Evolutionary conservation across 495 filamentous ascomycete genomes (phyloP).

Genomic region (Pyrenula massariospora): DNA sequence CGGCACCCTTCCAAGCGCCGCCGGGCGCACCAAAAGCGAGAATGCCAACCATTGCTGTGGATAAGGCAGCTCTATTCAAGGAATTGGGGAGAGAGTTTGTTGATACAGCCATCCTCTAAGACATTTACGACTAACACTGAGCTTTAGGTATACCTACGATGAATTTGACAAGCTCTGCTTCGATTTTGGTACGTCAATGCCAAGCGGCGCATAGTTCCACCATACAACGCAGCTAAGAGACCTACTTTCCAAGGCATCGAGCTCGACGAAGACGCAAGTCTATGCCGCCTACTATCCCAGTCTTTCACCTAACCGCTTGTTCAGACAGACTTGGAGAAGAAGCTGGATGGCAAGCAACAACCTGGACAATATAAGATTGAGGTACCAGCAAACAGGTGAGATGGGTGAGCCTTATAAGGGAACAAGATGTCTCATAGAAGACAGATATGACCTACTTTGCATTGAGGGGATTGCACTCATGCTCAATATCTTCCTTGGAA

Average conservation of each 20-base stretch:
- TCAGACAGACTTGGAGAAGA: constrained; percentile 46
- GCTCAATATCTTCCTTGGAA: constrained; percentile 86
- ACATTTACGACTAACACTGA: constrained; percentile 4
- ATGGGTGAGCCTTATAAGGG: constrained; percentile 12
- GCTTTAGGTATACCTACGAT: constrained; percentile 68
- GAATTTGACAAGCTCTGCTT: constrained; percentile 97
- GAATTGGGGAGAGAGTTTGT: constrained; percentile 77
- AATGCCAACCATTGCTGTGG: constrained; percentile 83
- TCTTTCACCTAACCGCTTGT: constrained; percentile 8
- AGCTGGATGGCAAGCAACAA: constrained; percentile 70
- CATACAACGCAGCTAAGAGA: constrained; percentile 6
- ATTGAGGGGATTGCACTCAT: constrained; percentile 95
- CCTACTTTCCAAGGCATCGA: constrained; percentile 58
- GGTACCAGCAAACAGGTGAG: constrained; percentile 83
- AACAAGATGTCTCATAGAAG: not conserved
- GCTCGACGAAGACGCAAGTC: constrained; percentile 77
- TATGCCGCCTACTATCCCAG: not conserved
- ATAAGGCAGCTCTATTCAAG: constrained; percentile 91
- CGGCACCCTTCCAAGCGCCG: not conserved
- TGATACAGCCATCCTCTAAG: constrained; percentile 9
- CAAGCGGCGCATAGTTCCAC: not conserved
- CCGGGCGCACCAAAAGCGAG: constrained; percentile 6
- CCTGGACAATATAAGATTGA: constrained; percentile 94
- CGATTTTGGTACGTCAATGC: constrained; percentile 64
- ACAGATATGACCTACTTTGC: constrained; percentile 93